phyloP scores from a whole-genome alignment of 2,329 filamentous ascomycete genomes.

The Atkinsonella hypoxylon region DNA sequence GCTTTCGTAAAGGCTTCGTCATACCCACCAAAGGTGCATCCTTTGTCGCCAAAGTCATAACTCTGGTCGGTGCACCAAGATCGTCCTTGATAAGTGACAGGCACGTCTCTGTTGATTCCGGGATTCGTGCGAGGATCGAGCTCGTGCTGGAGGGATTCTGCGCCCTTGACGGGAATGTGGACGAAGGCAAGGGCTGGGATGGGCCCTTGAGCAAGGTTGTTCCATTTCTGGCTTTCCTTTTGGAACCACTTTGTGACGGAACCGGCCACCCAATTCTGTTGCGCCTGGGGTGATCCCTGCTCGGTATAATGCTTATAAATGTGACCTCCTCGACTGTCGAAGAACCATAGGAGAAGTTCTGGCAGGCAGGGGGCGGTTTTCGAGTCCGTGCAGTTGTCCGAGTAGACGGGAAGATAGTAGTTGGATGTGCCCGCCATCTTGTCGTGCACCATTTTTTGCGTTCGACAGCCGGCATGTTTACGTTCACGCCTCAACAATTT shows the following conservation, averaged over 20 bases:
- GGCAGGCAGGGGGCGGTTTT: conserved; percentile 12
- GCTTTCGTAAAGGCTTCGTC: conserved; percentile 53
- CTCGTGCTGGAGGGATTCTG: conserved; percentile 21
- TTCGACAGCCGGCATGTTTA: conserved; percentile 25
- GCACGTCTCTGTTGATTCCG: conserved; percentile 32
- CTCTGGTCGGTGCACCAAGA: conserved; percentile 23
- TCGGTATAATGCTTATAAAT: conserved; percentile 28
- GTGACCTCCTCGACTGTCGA: conserved; percentile 51
- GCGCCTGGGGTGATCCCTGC: conserved; percentile 16
- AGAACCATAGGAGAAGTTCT: conserved; percentile 54
- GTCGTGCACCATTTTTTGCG: conserved; percentile 25
- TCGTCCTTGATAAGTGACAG: conserved; percentile 27
- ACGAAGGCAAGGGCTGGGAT: conserved; percentile 37
- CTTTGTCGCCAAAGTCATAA: conserved; percentile 13
- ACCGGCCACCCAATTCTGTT: conserved; percentile 32
- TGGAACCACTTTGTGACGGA: conserved; percentile 34
- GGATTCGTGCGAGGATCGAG: conserved; percentile 26
- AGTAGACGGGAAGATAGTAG: conserved; percentile 34
- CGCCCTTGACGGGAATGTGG: conserved; percentile 34
- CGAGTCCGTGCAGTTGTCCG: conserved; percentile 18
- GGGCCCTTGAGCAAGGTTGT: conserved; percentile 16
- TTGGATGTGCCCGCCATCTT: conserved; percentile 30
- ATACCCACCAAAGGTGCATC: conserved; percentile 32
- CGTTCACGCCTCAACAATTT: conserved; percentile 28
- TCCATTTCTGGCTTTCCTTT: conserved; percentile 18